phyloP scores from a whole-genome alignment of 1,284 basidiomycete species.

The Agaricales sp. region DNA sequence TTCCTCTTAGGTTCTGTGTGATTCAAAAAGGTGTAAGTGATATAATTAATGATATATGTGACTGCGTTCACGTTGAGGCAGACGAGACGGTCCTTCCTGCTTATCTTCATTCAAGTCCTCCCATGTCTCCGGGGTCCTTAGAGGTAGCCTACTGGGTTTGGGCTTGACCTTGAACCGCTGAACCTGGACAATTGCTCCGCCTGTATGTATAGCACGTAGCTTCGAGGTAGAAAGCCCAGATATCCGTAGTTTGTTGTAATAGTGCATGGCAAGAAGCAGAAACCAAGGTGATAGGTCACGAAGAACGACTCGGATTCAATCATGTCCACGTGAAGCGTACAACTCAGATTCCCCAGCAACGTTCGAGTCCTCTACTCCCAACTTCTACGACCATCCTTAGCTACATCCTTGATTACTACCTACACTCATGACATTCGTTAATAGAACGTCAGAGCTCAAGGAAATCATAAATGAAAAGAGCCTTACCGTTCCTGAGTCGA shows the following conservation, averaged over 20 bases:
- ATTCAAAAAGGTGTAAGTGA: neutral
- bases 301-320: neutral
- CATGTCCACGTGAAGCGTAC: neutral
- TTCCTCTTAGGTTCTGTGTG: slow-evolving; percentile 54
- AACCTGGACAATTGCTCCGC: neutral
- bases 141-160: neutral
- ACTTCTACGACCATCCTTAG: too few relatives aligned
- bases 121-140: neutral
- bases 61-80: neutral
- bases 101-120: neutral
- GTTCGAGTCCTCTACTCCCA: neutral
- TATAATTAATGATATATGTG: neutral
- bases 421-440: neutral
- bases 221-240: neutral
- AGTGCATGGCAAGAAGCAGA: neutral
- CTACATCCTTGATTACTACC: too few relatives aligned
- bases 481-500: neutral
- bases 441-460: neutral
- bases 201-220: neutral
- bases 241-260: neutral
- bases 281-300: neutral
- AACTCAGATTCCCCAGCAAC: neutral
- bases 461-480: neutral
- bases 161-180: neutral
- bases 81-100: neutral